phyloP scores from a whole-genome alignment of 1,139 yeast species.

The Hanseniaspora uvarum region DNA sequence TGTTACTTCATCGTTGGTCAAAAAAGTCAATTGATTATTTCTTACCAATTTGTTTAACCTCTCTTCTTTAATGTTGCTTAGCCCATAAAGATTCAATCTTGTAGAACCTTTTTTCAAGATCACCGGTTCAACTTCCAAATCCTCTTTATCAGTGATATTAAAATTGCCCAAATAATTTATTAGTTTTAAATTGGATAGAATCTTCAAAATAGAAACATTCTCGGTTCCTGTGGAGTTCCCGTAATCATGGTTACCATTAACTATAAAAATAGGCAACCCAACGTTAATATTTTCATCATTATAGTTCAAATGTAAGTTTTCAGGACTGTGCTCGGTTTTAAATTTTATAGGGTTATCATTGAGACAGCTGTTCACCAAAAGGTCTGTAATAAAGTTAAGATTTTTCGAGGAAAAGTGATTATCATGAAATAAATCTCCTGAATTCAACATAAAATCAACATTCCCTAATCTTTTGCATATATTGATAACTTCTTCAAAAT shows the following conservation, averaged over 20 bases:
- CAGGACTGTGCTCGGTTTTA: slow-evolving; percentile 73
- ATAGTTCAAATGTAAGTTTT: slow-evolving; percentile 36
- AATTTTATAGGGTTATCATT: slow-evolving; percentile 85
- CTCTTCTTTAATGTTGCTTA: slow-evolving; percentile 84
- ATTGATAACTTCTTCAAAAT: slow-evolving; percentile 72
- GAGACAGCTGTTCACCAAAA: slow-evolving; percentile 62
- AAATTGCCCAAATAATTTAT: slow-evolving; percentile 86
- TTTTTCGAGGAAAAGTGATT: slow-evolving; percentile 85
- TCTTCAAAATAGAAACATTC: slow-evolving; percentile 76
- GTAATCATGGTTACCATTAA: slow-evolving; percentile 95
- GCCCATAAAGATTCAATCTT: slow-evolving; percentile 74
- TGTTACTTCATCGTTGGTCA: slow-evolving; percentile 12
- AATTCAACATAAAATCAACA: slow-evolving; percentile 83
- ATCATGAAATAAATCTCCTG: slow-evolving; percentile 86
- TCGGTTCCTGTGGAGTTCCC: slow-evolving; percentile 67
- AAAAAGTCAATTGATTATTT: slow-evolving; percentile 6
- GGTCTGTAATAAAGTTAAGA: slow-evolving; percentile 68
- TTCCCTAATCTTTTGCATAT: slow-evolving; percentile 49
- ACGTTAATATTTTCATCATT: slow-evolving; percentile 47
- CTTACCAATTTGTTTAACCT: slow-evolving; percentile 48
- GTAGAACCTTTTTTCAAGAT: slow-evolving; percentile 74
- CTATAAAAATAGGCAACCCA: slow-evolving; percentile 86
- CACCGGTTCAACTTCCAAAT: slow-evolving; percentile 63
- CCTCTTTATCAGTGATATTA: slow-evolving; percentile 51
- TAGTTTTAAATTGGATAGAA: slow-evolving; percentile 70